Conservation (phyloP, 2,329 filamentous ascomycete genomes). For the Microcyclosporella mali region DNA sequence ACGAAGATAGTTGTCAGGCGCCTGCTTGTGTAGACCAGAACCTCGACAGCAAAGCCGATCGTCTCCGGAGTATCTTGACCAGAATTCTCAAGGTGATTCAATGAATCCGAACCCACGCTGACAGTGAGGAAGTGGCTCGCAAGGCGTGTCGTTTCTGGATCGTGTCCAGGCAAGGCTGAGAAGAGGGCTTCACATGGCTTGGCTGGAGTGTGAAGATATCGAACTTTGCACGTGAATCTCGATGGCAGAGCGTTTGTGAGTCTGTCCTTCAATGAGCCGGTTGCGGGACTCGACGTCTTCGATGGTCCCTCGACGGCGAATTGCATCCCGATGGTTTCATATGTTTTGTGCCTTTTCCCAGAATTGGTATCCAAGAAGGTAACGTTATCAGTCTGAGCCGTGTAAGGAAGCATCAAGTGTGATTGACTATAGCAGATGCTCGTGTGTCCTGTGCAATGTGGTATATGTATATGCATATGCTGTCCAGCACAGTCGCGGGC, state of each 20-base stretch:
- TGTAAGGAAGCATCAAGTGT: too few species aligned
- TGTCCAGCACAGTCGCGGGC: too few species aligned
- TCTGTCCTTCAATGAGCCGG: conserved; percentile 30
- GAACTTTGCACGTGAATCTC: conserved; percentile 58
- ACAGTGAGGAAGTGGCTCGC: conserved; percentile 74
- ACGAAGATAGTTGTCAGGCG: conserved; percentile 84
- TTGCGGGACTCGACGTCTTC: not conserved
- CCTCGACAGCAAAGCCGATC: conserved; percentile 75
- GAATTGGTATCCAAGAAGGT: too few species aligned
- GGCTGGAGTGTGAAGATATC: conserved; percentile 84
- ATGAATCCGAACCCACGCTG: conserved; percentile 31
- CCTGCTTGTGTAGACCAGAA: conserved; percentile 76
- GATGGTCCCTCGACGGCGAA: conserved; percentile 2
- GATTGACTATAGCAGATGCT: too few species aligned
- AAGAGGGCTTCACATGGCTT: conserved; percentile 69
- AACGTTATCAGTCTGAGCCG: too few species aligned
- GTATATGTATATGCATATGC: too few species aligned
- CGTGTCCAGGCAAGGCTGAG: conserved; percentile 65
- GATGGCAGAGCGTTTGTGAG: conserved; percentile 50
- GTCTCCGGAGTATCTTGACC: conserved; percentile 42
- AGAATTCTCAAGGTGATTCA: conserved; percentile 18
- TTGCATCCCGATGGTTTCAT: conserved; percentile 6
- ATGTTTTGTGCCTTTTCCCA: not conserved
- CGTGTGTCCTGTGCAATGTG: too few species aligned
- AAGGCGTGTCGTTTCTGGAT: conserved; percentile 72